Conservation (phyloP, 352 stramenopile genomes). For the Pythium phragmiticola region DNA sequence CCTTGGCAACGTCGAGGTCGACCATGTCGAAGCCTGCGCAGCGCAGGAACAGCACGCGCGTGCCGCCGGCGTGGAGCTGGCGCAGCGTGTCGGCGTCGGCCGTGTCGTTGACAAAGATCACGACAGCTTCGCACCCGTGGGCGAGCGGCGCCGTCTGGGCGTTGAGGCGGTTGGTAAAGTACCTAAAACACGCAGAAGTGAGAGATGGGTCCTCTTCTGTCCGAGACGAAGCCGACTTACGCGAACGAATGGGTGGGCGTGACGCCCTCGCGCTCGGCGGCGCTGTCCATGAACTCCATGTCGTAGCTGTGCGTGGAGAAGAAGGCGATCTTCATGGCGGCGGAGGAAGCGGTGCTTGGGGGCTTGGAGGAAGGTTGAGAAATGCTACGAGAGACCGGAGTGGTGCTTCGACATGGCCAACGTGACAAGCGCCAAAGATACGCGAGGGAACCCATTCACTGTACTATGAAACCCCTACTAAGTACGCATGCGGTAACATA, state of each 20-base stretch:
- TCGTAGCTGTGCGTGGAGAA: constrained; percentile 79
- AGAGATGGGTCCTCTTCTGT: background rate
- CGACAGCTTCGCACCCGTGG: constrained; percentile 53
- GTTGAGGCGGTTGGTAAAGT: constrained; percentile 57
- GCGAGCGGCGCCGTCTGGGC: constrained; percentile 51
- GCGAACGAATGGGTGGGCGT: constrained; percentile 47
- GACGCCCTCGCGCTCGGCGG: constrained; percentile 43
- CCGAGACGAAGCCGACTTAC: constrained; percentile 28
- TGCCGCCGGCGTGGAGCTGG: constrained; percentile 47
- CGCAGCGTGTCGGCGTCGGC: constrained; percentile 59
- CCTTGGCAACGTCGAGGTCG: constrained; percentile 55
- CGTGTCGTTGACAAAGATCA: constrained; percentile 88
- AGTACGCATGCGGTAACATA: constrained; percentile 3
- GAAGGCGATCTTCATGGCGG: constrained; percentile 70
- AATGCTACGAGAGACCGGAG: background rate
- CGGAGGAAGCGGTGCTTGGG: constrained; percentile 32
- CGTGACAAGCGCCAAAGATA: constrained; percentile 16
- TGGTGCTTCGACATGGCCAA: constrained; percentile 4
- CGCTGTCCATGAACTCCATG: constrained; percentile 50
- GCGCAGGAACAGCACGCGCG: constrained; percentile 70
- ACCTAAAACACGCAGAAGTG: constrained; percentile 28
- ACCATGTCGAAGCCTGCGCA: constrained; percentile 84
- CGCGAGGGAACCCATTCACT: background rate
- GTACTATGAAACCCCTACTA: background rate
- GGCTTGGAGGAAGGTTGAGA: constrained; percentile 30